Evolutionary conservation across 768 basidiomycete species (phyloP).

Genomic region (Hericium rajendrae): DNA sequence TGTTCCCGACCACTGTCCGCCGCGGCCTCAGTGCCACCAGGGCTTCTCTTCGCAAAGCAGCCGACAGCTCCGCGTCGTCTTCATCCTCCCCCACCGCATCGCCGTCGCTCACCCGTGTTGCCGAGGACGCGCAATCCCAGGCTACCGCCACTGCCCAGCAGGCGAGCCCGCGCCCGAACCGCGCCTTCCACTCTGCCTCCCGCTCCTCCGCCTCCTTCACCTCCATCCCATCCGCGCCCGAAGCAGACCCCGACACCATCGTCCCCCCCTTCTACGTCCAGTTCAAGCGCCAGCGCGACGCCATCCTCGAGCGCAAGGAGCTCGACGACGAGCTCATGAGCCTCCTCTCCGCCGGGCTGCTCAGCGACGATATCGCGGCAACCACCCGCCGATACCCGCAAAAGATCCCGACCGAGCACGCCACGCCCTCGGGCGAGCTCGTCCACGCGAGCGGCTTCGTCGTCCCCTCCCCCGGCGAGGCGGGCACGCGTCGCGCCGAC

Average conservation of each 20-base stretch:
- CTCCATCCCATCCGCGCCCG: background rate
- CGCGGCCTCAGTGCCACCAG: background rate
- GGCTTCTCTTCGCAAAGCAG: background rate
- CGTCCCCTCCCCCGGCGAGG: background rate
- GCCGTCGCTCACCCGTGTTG: background rate
- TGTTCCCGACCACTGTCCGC: background rate
- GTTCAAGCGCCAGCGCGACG: constrained; percentile 16
- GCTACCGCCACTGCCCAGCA: background rate
- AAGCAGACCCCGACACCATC: constrained; percentile 10
- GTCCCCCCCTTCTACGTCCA: constrained; percentile 17
- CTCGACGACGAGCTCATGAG: constrained; percentile 21
- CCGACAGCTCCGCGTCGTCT: background rate
- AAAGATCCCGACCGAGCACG: constrained; percentile 23
- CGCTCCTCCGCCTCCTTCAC: background rate
- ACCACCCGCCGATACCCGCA: constrained; percentile 15
- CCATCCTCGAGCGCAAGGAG: constrained; percentile 16
- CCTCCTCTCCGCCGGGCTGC: constrained; percentile 18
- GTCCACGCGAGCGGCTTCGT: background rate
- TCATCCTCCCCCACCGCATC: background rate
- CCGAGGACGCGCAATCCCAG: background rate
- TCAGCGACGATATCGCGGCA: constrained; percentile 18
- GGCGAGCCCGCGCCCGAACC: background rate
- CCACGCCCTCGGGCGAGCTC: background rate
- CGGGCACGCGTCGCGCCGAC: background rate
- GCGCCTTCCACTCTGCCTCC: background rate